These are phyloP conservation scores for Trametes cingulata DNA, from an alignment of 768 basidiomycete genomes.

Conservation along the genomic window DNA sequence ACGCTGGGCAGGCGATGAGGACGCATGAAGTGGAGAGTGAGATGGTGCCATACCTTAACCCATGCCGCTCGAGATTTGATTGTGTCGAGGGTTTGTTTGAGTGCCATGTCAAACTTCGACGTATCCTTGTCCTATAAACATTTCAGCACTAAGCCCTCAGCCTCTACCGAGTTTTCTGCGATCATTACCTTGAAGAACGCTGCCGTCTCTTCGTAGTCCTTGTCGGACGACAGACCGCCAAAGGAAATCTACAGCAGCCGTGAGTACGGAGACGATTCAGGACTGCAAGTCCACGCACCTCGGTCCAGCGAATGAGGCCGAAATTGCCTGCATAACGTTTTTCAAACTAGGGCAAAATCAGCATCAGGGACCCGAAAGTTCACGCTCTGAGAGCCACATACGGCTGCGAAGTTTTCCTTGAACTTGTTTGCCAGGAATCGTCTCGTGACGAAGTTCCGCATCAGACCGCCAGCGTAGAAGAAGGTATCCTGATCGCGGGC, in stretches of 20 bases:
- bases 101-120: slow-evolving; percentile 62
- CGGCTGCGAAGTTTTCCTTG: slow-evolving; percentile 37
- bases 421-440: slow-evolving; percentile 41
- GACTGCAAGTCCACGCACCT: neutral
- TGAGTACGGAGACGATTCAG: neutral
- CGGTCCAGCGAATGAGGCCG: slow-evolving; percentile 12
- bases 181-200: slow-evolving; percentile 75
- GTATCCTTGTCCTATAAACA: slow-evolving; percentile 58
- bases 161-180: no score
- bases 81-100: slow-evolving; percentile 69
- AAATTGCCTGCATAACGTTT: slow-evolving; percentile 18
- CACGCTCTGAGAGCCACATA: neutral
- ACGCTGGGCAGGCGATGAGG: slow-evolving; percentile 40
- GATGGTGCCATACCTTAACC: slow-evolving; percentile 51
- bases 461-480: slow-evolving; percentile 38
- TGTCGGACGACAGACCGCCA: slow-evolving; percentile 53
- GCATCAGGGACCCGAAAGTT: neutral
- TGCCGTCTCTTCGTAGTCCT: slow-evolving; percentile 62
- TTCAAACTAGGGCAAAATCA: slow-evolving; percentile 3
- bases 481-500: slow-evolving; percentile 34
- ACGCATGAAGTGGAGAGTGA: neutral
- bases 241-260: slow-evolving; percentile 1
- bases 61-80: slow-evolving; percentile 62
- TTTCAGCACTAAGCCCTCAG: neutral
- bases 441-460: slow-evolving; percentile 38